These are phyloP conservation scores for Syncephalastrum contaminatum DNA, from an alignment of 371 early-diverging fungal genomes.

Conservation along the genomic window DNA sequence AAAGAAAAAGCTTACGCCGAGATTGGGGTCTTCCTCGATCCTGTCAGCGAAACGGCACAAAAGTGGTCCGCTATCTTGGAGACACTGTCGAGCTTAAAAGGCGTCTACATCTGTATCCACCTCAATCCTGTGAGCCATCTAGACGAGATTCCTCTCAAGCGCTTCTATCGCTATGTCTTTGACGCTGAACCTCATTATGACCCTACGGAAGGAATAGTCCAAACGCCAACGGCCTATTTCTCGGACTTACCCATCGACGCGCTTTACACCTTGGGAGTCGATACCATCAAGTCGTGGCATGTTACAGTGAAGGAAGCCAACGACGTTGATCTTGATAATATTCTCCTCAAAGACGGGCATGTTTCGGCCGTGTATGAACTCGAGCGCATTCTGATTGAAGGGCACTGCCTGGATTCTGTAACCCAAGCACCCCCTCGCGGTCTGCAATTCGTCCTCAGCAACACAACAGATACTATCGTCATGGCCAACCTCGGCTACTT, in stretches of 20 bases:
- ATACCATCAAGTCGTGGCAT: conserved; percentile 86
- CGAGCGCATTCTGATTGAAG: conserved; percentile 84
- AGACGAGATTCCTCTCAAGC: conserved; percentile 70
- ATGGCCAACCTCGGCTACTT: conserved; percentile 97
- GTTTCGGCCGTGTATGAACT: conserved; percentile 81
- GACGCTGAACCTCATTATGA: conserved; percentile 64
- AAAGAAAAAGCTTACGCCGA: conserved; percentile 46
- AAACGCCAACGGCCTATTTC: conserved; percentile 65
- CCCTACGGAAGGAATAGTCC: conserved; percentile 26
- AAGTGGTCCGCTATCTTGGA: conserved; percentile 71
- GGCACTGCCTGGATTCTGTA: conserved; percentile 76
- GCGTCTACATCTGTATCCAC: conserved; percentile 61
- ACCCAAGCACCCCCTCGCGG: conserved; percentile 80
- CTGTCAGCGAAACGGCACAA: conserved; percentile 74
- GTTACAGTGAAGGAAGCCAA: conserved; percentile 77
- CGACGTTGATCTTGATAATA: conserved; percentile 88
- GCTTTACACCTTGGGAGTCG: conserved; percentile 84
- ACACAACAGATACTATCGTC: conserved; percentile 86
- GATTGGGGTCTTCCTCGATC: conserved; percentile 73
- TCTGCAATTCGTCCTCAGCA: conserved; percentile 83
- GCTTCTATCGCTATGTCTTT: conserved; percentile 90
- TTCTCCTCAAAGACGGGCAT: conserved; percentile 54
- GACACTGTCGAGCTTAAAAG: conserved; percentile 56
- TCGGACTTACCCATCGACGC: conserved; percentile 72
- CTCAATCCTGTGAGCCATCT: conserved; percentile 55